phyloP scores from a whole-genome alignment of 2,329 filamentous ascomycete species.

The Calonectria montana region DNA sequence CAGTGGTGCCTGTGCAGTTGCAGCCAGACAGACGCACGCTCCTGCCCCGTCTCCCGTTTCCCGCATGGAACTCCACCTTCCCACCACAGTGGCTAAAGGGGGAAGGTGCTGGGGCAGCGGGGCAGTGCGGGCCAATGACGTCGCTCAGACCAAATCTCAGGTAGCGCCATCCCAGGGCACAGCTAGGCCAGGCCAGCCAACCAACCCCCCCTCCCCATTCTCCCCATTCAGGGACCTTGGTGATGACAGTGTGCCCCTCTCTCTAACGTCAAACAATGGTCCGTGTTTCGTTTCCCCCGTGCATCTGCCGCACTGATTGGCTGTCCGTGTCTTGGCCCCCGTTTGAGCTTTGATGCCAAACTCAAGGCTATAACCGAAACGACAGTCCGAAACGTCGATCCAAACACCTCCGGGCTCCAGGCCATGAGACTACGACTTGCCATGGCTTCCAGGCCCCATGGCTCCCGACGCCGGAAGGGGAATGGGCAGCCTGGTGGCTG shows the following conservation, averaged over 20 bases:
- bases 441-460: background rate
- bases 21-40: background rate
- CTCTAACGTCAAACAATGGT: conserved; percentile 27
- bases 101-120: background rate
- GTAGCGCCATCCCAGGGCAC: background rate
- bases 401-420: conserved; percentile 12
- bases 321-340: background rate
- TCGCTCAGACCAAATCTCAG: background rate
- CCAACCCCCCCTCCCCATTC: background rate
- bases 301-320: conserved; percentile 1
- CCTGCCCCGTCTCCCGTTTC: background rate
- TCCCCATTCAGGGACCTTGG: background rate
- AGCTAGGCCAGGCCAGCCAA: background rate
- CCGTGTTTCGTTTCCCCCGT: conserved; percentile 26
- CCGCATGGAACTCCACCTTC: background rate
- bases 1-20: background rate
- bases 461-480: background rate
- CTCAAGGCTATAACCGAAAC: conserved; percentile 21
- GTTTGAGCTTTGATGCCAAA: conserved; percentile 20
- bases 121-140: conserved; percentile 3
- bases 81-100: background rate
- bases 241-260: conserved; percentile 1
- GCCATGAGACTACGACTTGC: conserved; percentile 2
- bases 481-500: background rate
- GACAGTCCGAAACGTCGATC: conserved; percentile 25